These are phyloP conservation scores for Podospora tetraspora DNA, from an alignment of 495 filamentous ascomycete genomes.

Conservation along the genomic window DNA sequence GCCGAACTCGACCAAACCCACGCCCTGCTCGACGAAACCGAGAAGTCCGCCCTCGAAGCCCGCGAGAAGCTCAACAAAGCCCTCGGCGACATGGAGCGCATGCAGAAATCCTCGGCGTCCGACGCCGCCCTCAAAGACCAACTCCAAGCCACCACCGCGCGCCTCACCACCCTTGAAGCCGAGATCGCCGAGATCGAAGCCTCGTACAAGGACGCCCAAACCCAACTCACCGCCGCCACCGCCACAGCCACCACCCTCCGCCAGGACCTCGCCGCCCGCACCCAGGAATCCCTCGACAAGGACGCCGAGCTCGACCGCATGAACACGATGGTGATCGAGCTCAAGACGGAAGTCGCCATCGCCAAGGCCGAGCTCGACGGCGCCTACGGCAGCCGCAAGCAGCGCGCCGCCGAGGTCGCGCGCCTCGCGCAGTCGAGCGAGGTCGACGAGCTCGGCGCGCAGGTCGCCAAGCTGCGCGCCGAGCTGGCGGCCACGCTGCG, in stretches of 20 bases:
- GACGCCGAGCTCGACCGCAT: slow-evolving; percentile 66
- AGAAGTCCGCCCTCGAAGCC: slow-evolving; percentile 43
- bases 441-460: slow-evolving; percentile 56
- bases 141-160: slow-evolving; percentile 44
- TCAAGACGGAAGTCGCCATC: slow-evolving; percentile 88
- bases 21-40: slow-evolving; percentile 42
- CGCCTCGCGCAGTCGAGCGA: slow-evolving; percentile 61
- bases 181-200: slow-evolving; percentile 39
- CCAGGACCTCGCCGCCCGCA: slow-evolving; percentile 19
- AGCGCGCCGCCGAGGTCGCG: slow-evolving; percentile 72
- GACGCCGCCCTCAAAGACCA: slow-evolving; percentile 41
- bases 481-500: slow-evolving; percentile 77
- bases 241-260: slow-evolving; percentile 15
- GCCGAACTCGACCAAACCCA: slow-evolving; percentile 52
- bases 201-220: slow-evolving; percentile 37
- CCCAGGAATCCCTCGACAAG: slow-evolving; percentile 43
- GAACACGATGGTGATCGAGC: slow-evolving; percentile 74
- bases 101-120: slow-evolving; percentile 32
- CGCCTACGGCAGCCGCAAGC: slow-evolving; percentile 73
- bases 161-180: slow-evolving; percentile 44
- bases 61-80: slow-evolving; percentile 44
- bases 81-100: slow-evolving; percentile 49
- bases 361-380: slow-evolving; percentile 92
- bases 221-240: slow-evolving; percentile 28
- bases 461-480: slow-evolving; percentile 51